Base-by-base conservation (phyloP, 2,329 filamentous ascomycete species). In the Ascochyta lentis region DNA sequence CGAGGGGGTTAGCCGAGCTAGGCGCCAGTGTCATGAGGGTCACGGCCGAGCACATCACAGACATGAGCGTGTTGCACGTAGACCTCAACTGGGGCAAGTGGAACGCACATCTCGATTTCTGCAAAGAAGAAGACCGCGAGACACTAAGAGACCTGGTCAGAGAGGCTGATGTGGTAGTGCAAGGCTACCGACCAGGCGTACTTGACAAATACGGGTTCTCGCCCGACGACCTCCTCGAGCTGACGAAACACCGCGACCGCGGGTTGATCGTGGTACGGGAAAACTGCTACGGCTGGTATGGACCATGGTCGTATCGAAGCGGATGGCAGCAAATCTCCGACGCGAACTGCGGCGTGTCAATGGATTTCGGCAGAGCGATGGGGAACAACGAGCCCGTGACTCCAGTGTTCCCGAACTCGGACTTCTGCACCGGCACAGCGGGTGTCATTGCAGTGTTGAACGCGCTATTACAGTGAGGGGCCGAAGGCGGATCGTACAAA, bases 291-390 rank as follows among this genome's bases (percentile, higher is more conserved):
- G 82, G 83, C 0, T 83, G 77, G 74, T 62, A 82, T 45, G 82
- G 81, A 0, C 78, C 79, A 0, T 81, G 78, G 78, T 66, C 70
- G 8, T 68, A 77, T 27, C 70, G 81, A 4, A 78, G 73, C 34
- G 82, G 82, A 1, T 84, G 81, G 81, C 82, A 84, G 67, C 81
- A 83, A 63, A 83, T 84, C 50, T 78, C 75, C 27, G 81, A 84
- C 63, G 78, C 79, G 3, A 68, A 65, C 49, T 66, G 63, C 49
- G 81, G 81, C 26, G 76, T 83, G 0, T 81, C 79, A 0, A 71
- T 76, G 50, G 77, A 73, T 26, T 83, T 78, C 59, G 81, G 79
- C 0, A 65, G 75, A 31, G 80, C 79, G 0, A 83, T 79, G 77
- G 78, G 79, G 0, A 67, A 76, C 31, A 72, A 79, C 37, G 79